These are phyloP conservation scores for Gossypium arboreum DNA, from an alignment of 345 rosid species.

Conservation along the genomic window DNA sequence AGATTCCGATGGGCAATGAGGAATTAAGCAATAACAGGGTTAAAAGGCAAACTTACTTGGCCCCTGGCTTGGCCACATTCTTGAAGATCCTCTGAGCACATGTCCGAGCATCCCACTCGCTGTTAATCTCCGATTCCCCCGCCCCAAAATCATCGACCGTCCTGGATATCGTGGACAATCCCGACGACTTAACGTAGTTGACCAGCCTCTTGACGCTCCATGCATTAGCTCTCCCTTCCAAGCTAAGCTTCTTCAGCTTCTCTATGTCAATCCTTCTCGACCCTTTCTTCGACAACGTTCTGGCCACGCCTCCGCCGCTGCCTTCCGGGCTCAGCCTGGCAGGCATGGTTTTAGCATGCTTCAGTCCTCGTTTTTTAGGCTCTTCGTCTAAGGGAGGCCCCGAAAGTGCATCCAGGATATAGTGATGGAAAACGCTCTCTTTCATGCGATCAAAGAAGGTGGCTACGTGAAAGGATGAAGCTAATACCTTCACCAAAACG, in stretches of 20 bases:
- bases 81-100: constrained; percentile 47
- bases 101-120: constrained; percentile 52
- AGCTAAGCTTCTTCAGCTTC: constrained; percentile 42
- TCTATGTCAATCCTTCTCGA: constrained; percentile 45
- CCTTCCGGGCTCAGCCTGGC: constrained; percentile 20
- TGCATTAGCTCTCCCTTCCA: constrained; percentile 31
- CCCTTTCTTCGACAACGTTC: constrained; percentile 21
- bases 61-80: constrained; percentile 46
- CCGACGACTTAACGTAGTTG: constrained; percentile 37
- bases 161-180: constrained; percentile 45
- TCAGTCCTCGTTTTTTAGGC: neutral
- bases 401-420: constrained; percentile 45
- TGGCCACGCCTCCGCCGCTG: neutral
- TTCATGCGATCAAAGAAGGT: constrained; percentile 63
- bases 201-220: constrained; percentile 54
- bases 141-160: constrained; percentile 42
- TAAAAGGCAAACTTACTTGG: constrained; percentile 35
- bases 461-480: constrained; percentile 52
- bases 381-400: constrained; percentile 39
- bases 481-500: constrained; percentile 43
- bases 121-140: constrained; percentile 39
- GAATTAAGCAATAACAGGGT: neutral
- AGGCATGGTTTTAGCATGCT: constrained; percentile 24
- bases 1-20: neutral
- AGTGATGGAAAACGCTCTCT: constrained; percentile 53